Conservation (phyloP, 768 basidiomycete species). For the Boletellus sp. region DNA sequence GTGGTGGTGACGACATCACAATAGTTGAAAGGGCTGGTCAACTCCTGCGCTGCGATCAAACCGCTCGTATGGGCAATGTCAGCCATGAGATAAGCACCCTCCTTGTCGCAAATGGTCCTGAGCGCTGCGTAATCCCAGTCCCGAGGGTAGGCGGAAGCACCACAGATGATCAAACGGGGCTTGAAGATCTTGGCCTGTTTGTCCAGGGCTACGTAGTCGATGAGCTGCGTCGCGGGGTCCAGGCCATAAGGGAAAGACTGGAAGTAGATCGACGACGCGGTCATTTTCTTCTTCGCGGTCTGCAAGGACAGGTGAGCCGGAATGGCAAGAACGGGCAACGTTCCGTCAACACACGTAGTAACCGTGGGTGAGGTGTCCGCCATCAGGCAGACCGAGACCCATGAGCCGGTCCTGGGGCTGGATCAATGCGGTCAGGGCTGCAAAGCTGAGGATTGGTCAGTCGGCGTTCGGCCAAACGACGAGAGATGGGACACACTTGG, state of each 20-base stretch:
- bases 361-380: slow-evolving; percentile 95
- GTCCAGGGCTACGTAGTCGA: slow-evolving; percentile 81
- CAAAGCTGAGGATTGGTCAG: slow-evolving; percentile 61
- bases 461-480: slow-evolving; percentile 1
- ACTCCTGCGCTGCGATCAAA: slow-evolving; percentile 86
- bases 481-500: slow-evolving; percentile 58
- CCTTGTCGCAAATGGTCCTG: slow-evolving; percentile 75
- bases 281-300: slow-evolving; percentile 99
- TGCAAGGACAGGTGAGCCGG: slow-evolving; percentile 27
- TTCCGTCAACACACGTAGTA: slow-evolving; percentile 68
- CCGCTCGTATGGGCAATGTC: slow-evolving; percentile 99
- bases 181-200: slow-evolving; percentile 93
- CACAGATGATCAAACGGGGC: slow-evolving; percentile 92
- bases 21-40: slow-evolving; percentile 88
- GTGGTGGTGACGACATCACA: slow-evolving; percentile 99
- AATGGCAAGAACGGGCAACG: neutral
- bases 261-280: slow-evolving; percentile 99
- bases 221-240: slow-evolving; percentile 75
- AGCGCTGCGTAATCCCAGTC: slow-evolving; percentile 94
- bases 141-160: slow-evolving; percentile 96
- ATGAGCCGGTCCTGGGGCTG: slow-evolving; percentile 97
- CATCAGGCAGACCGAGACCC: slow-evolving; percentile 97
- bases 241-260: slow-evolving; percentile 94
- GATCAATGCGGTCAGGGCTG: slow-evolving; percentile 91
- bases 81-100: slow-evolving; percentile 91